Evolutionary conservation across 352 stramenopile species (phyloP).

Genomic region (Globisporangium paroecandrum): DNA sequence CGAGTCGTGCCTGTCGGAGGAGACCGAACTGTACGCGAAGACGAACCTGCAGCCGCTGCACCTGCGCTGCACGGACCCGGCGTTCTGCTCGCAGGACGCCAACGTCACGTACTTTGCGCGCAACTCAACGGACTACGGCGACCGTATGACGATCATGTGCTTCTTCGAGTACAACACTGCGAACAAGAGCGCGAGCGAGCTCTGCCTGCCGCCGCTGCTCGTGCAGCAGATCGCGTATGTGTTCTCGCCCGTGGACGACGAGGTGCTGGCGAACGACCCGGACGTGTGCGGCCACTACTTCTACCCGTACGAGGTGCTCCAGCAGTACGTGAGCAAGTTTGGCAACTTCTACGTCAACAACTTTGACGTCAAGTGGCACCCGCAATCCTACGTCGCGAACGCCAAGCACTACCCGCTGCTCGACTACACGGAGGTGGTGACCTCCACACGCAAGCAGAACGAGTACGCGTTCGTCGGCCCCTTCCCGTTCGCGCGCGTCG

Average conservation of each 20-base stretch:
- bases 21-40: slow-evolving; percentile 52
- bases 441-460: slow-evolving; percentile 64
- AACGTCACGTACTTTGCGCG: slow-evolving; percentile 59
- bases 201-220: slow-evolving; percentile 62
- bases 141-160: slow-evolving; percentile 69
- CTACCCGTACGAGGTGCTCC: slow-evolving; percentile 65
- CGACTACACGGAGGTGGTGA: slow-evolving; percentile 58
- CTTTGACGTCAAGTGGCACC: slow-evolving; percentile 63
- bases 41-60: slow-evolving; percentile 63
- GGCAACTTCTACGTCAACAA: slow-evolving; percentile 72
- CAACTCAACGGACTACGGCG: slow-evolving; percentile 55
- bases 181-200: slow-evolving; percentile 41
- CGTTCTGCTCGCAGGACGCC: slow-evolving; percentile 31
- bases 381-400: slow-evolving; percentile 65
- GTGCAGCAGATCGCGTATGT: slow-evolving; percentile 57
- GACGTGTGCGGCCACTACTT: slow-evolving; percentile 76
- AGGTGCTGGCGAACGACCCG: slow-evolving; percentile 53
- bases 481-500: slow-evolving; percentile 63
- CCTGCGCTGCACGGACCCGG: slow-evolving; percentile 48
- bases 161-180: slow-evolving; percentile 61
- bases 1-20: slow-evolving; percentile 50
- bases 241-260: slow-evolving; percentile 45
- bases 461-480: slow-evolving; percentile 61
- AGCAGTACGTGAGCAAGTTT: slow-evolving; percentile 53
- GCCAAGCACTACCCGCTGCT: slow-evolving; percentile 38